Base-by-base conservation (phyloP, 2,329 filamentous ascomycete species). In the Pestalotiopsis sp. region DNA sequence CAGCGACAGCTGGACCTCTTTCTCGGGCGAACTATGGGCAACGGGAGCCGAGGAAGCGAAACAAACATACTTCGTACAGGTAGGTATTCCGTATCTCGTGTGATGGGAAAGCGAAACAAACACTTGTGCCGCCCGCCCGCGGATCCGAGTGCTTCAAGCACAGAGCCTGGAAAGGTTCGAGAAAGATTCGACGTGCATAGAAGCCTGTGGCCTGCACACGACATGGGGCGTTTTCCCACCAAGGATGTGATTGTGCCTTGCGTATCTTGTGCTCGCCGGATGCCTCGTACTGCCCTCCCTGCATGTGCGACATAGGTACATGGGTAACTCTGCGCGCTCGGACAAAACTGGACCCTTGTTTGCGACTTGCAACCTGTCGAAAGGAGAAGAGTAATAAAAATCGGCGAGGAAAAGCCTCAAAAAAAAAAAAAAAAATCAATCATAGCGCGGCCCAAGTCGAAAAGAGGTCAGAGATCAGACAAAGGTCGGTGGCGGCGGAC, bases 111-210 rank as follows among this genome's bases (percentile, higher is more conserved):
- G 36, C 25, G 20, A 62, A 23, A 39, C 49, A 38, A 36, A 36
- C 31, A 36, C 31, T 65, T 56, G 27, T 57, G 63, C 25, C 57
- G 49, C 61, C 36, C 12, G 12, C 25, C 23, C 38, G 49, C 49
- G 31, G 45, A 67, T 61, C 31, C 31, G 52, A 67, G 36, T 41
- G 65, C 65, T 27, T 38, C 56, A 49, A 25, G 17, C 36, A 31
- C 20, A 36, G 45, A 67, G 52, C 52, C 25, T 41, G 25, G 17
- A 41, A 61, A 61, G 20, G 65, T 67, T 67, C 65, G 65, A 67
- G 65, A 67, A 67, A 67, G 23, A 7, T 67, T 67, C 65, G 52
- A 67, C 13, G 65, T 61, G 56, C 61, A 64, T 36, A 52, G 41
- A 52, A 62, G 59, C 59, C 38, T 62, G 59, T 31, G 25, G 45